Evolutionary conservation across 495 filamentous ascomycete species (phyloP), one percentile per base, ranked within the genome.

Genomic region (Xylaria nigripes): DNA sequence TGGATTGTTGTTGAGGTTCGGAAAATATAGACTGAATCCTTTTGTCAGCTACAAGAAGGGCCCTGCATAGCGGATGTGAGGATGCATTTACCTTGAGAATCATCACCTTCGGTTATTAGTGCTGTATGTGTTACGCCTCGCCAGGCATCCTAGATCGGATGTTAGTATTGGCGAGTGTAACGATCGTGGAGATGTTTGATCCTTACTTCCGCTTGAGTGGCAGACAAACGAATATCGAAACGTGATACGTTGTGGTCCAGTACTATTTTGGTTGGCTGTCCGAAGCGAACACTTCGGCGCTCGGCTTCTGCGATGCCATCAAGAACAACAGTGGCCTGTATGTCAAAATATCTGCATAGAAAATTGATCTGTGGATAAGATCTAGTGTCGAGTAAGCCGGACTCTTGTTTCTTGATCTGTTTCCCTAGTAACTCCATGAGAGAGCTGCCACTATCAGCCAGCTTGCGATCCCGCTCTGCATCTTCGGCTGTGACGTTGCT

Each of bases 261-360:
- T 45, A 66, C 61, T 25, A 80, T 49, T 22, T 68, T 61, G 2
- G 70, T 66, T 7, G 59, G 61, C 36, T 70, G 63, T 1, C 79
- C 79, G 54, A 82, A 80, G 15, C 73, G 65, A 6, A 82, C 78
- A 47, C 72, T 74, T 43, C 78, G 65, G 54, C 75, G 76, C 56
- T 80, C 72, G 7, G 77, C 76, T 52, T 79, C 71, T 8, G 79
- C 78, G 53, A 82, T 80, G 19, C 76, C 72, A 22, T 69, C 57
- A 34, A 81, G 79, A 1, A 81, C 65, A 1, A 40, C 46, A 41
- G 59, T 66, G 19, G 75, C 68, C 46, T 71, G 69, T 19, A 43
- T 55, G 3, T 61, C 64, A 38, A 81, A 49, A 51, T 74, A 70
- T 13, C 69, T 62, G n/a, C 70, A 69, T 25, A 82, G 45, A 41